A percentile compares a stretch with the other conserved stretches of the same genome.
Conservation (phyloP, 2,329 filamentous ascomycete genomes). For the Botrytis fragariae region DNA sequence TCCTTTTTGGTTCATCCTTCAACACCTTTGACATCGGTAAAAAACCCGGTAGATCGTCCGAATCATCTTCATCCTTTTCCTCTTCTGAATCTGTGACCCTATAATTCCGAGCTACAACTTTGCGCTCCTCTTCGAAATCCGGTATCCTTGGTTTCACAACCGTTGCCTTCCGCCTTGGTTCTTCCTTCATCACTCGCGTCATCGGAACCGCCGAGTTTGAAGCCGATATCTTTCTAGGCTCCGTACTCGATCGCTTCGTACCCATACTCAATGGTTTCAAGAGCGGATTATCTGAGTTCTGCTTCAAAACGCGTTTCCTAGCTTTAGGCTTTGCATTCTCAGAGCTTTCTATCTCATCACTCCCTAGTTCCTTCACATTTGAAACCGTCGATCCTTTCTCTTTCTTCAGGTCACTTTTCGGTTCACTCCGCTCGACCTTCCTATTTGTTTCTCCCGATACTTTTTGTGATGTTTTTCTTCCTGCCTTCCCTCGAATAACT, state of each 20-base stretch:
- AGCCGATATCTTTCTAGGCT: background rate
- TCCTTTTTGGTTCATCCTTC: background rate
- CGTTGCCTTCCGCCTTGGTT: background rate
- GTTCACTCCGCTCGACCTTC: background rate
- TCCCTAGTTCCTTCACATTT: constrained; percentile 9
- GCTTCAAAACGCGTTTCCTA: constrained; percentile 31
- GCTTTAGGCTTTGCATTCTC: constrained; percentile 23
- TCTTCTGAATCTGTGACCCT: background rate
- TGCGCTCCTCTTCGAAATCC: background rate
- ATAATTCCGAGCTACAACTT: background rate
- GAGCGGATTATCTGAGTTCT: constrained; percentile 30
- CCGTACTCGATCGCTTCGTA: background rate
- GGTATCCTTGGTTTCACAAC: background rate
- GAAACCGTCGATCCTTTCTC: background rate
- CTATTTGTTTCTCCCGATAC: background rate
- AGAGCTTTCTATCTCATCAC: background rate
- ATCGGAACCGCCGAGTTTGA: background rate
- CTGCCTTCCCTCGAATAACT: constrained; percentile 16
- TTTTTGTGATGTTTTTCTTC: constrained; percentile 2
- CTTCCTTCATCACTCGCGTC: constrained; percentile 7
- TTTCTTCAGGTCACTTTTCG: background rate
- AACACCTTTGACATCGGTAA: background rate
- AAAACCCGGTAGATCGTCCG: constrained; percentile 35
- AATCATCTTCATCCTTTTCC: constrained; percentile 10
- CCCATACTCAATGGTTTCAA: constrained; percentile 26